These are phyloP conservation scores for Aspergillus carlsbadensis DNA, from an alignment of 495 filamentous ascomycete genomes.

Conservation along the genomic window DNA sequence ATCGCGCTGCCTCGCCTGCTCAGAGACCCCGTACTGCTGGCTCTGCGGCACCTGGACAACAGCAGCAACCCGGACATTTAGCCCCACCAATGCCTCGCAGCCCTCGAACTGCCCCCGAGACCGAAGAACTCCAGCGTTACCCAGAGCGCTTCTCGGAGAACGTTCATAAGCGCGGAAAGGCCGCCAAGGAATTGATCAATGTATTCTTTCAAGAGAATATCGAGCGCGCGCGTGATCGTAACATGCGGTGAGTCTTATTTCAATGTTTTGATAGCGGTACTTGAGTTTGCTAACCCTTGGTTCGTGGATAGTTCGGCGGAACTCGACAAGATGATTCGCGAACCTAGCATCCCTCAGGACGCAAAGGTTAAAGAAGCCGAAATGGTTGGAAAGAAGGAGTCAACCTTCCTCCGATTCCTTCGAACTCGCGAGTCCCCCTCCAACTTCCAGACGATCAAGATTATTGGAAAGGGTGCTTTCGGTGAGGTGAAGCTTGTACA, in stretches of 20 bases:
- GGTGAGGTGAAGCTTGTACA: slow-evolving; percentile 97
- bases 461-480: slow-evolving; percentile 98
- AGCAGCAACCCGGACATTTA: slow-evolving; percentile 65
- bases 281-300: not conserved
- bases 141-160: slow-evolving; percentile 77
- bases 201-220: slow-evolving; percentile 97
- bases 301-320: slow-evolving; percentile 69
- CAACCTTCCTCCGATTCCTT: slow-evolving; percentile 88
- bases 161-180: slow-evolving; percentile 72
- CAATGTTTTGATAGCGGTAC: not conserved
- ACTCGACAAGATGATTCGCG: slow-evolving; percentile 76
- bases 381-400: slow-evolving; percentile 77
- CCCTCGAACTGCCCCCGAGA: slow-evolving; percentile 40
- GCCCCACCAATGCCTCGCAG: slow-evolving; percentile 61
- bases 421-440: slow-evolving; percentile 86
- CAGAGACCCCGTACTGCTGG: slow-evolving; percentile 80
- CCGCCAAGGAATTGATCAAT: slow-evolving; percentile 61
- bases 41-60: slow-evolving; percentile 50
- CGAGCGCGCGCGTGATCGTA: slow-evolving; percentile 84
- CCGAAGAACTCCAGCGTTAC: slow-evolving; percentile 63
- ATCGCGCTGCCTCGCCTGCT: slow-evolving; percentile 66
- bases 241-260: slow-evolving; percentile 66
- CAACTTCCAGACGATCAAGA: slow-evolving; percentile 94
- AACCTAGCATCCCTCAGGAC: slow-evolving; percentile 68
- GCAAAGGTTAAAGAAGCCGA: slow-evolving; percentile 77